A percentile compares a stretch with the other conserved stretches of the same genome.
Evolutionary conservation across 2,329 filamentous ascomycete genomes (phyloP).

Genomic region (Metarhizium anisopliae): DNA sequence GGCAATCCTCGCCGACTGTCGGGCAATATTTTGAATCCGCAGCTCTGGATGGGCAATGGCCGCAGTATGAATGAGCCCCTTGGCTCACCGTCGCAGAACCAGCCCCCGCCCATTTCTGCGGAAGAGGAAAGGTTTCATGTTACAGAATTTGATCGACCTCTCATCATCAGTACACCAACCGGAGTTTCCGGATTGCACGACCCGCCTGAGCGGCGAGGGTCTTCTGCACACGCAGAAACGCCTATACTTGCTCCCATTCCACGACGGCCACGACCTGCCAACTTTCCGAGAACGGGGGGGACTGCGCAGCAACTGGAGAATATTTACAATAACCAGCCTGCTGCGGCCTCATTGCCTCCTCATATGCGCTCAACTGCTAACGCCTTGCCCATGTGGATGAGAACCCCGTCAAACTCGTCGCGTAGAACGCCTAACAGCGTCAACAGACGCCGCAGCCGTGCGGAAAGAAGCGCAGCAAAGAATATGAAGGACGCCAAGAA

Average conservation of each 20-base stretch:
- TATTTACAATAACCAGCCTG: slow-evolving; percentile 34
- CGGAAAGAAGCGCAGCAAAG: slow-evolving; percentile 51
- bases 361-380: slow-evolving; percentile 10
- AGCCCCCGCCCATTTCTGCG: not conserved
- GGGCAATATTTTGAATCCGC: slow-evolving; percentile 25
- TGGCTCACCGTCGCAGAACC: not conserved
- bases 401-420: slow-evolving; percentile 23
- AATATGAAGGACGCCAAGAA: slow-evolving; percentile 54
- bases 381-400: slow-evolving; percentile 24
- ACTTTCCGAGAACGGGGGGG: slow-evolving; percentile 27
- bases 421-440: slow-evolving; percentile 33
- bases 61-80: not conserved
- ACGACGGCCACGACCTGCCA: slow-evolving; percentile 36
- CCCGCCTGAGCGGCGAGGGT: slow-evolving; percentile 25
- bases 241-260: slow-evolving; percentile 45
- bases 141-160: slow-evolving; percentile 36
- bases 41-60: slow-evolving; percentile 3
- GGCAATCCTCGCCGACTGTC: slow-evolving; percentile 33
- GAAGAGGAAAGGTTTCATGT: slow-evolving; percentile 7
- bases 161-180: slow-evolving; percentile 52
- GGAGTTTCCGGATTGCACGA: slow-evolving; percentile 47
- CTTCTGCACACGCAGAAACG: slow-evolving; percentile 28
- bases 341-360: slow-evolving; percentile 6
- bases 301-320: slow-evolving; percentile 46
- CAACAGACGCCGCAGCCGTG: slow-evolving; percentile 42